Evolutionary conservation across 1,139 yeast genomes (phyloP), one percentile per base, ranked within the genome.

Genomic region (Zygoascus meyerae): DNA sequence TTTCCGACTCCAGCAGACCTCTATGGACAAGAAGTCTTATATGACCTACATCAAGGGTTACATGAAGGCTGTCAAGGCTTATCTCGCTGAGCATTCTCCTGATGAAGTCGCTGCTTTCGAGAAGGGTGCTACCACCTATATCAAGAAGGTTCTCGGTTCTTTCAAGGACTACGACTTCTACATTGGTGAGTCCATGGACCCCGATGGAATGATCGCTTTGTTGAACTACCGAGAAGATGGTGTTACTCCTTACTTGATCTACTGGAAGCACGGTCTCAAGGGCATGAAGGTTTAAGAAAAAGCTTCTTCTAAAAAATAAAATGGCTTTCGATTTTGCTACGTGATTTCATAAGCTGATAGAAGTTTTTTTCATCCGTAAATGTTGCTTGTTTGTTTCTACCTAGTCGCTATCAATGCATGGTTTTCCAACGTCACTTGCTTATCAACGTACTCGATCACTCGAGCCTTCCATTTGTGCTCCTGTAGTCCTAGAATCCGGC

Each of bases 151-250:
- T 61, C 72, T 92, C 65, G 85, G 82, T 64, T 83, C 89, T 73
- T 92, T 92, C 92, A 83, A 83, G 71, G 98, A 92, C 81, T 92
- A 94, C 95, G 98, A 92, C 69, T 92, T 92, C 81, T 92, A 74
- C 89, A 92, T 96, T 62, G 98, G 98, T 79, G 97, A 92, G 79
- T 85, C 95, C 68, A 94, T 92, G 99, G 96, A 94, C 83, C 97
- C 97, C 71, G 97, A 92, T 73, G 97, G 85, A 65, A 92, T 92
- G 98, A 75, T 92, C 69, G 90, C 87, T 62, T 82, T 92, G 73
- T 85, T 92, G 76, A 92, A 92, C 95, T 92, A 92, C 89, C 95
- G 99, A 78, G 98, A 92, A 78, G 97, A 92, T 70, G 99, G 98
- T 78, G 77, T 82, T 65, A 94, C 99, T 61, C 98, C 98, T 68